These are phyloP conservation scores for Zygosaccharomyces sapae DNA, from an alignment of 1,139 yeast species.

Conservation along the genomic window DNA sequence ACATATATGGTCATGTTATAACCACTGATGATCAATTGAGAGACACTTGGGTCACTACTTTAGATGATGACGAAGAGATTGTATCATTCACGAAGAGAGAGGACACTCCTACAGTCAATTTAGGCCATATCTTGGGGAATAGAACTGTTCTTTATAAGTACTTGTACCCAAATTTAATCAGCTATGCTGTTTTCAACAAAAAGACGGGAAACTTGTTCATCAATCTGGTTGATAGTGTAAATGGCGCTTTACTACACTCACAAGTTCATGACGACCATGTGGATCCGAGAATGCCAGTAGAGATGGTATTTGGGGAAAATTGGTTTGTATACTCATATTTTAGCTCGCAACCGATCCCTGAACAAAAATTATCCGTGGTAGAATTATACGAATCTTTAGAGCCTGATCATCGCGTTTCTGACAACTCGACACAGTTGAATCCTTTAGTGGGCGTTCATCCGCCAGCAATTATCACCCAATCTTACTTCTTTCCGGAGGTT, in stretches of 20 bases:
- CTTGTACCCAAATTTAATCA: slow-evolving; percentile 63
- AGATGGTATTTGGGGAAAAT: slow-evolving; percentile 70
- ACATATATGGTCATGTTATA: slow-evolving; percentile 30
- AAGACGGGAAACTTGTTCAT: slow-evolving; percentile 39
- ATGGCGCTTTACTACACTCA: slow-evolving; percentile 60
- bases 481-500: slow-evolving; percentile 60
- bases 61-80: slow-evolving; percentile 36
- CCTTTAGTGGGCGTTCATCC: slow-evolving; percentile 29
- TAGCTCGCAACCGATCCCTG: slow-evolving; percentile 45
- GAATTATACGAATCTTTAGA: slow-evolving; percentile 68
- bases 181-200: slow-evolving; percentile 48
- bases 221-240: slow-evolving; percentile 59
- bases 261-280: slow-evolving; percentile 42
- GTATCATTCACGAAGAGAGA: slow-evolving; percentile 41
- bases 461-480: slow-evolving; percentile 49
- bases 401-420: slow-evolving; percentile 43
- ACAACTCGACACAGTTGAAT: slow-evolving; percentile 10
- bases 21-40: slow-evolving; percentile 21
- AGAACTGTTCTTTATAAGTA: slow-evolving; percentile 81
- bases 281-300: slow-evolving; percentile 42
- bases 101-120: slow-evolving; percentile 50
- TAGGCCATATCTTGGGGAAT: slow-evolving; percentile 68
- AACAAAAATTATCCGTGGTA: slow-evolving; percentile 60
- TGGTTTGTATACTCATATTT: slow-evolving; percentile 74
- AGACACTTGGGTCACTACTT: slow-evolving; percentile 37